phyloP scores from a whole-genome alignment of 106 monocot genomes.

The Dendrobium nobile region DNA sequence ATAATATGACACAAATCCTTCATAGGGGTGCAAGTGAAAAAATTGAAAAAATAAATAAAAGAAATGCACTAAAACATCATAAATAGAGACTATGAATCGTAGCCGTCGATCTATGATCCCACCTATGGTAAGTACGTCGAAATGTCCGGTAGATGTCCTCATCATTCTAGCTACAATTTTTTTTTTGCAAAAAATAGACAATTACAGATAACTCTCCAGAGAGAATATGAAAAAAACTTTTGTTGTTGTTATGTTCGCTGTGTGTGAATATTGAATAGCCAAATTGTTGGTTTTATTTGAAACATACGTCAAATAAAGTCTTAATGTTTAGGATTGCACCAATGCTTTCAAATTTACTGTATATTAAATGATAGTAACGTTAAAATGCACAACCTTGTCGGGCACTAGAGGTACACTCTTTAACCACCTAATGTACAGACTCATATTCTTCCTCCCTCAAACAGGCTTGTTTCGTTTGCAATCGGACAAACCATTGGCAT shows the following conservation, averaged over 20 bases:
- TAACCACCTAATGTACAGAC: background rate
- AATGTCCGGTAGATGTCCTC: no score
- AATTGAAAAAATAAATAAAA: no score
- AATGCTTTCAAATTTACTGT: background rate
- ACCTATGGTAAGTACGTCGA: no score
- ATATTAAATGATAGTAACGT: background rate
- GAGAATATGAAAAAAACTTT: background rate
- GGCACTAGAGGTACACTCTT: background rate
- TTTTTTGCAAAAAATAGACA: background rate
- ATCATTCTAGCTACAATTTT: background rate
- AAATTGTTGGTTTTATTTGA: background rate
- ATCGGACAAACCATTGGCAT: conserved; percentile 51
- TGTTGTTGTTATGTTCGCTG: background rate
- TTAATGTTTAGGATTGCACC: background rate
- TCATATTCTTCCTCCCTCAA: conserved; percentile 13
- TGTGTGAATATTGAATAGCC: background rate
- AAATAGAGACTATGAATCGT: no score
- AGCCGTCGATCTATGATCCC: no score
- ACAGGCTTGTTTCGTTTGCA: conserved; percentile 80
- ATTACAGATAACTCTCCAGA: background rate
- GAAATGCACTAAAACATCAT: no score
- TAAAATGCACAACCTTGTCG: background rate
- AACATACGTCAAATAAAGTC: background rate
- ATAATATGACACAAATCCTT: no score
- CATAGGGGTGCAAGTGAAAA: no score